A percentile compares a stretch with the other conserved stretches of the same genome.
phyloP scores from a whole-genome alignment of 2,329 filamentous ascomycete genomes.

The Rachicladosporium sp. region DNA sequence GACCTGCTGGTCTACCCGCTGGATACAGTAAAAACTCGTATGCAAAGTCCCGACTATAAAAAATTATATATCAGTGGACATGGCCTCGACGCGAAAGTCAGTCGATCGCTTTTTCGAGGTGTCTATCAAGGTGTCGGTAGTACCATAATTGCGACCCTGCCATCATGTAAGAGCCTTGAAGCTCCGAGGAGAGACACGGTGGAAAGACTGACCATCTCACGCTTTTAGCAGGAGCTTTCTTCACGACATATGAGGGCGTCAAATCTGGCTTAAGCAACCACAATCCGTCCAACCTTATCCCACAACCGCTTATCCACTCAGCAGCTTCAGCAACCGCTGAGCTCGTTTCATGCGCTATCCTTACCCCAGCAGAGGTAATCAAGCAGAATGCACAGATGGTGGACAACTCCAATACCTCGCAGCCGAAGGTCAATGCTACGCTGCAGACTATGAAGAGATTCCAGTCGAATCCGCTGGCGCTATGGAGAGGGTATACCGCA shows the following conservation, averaged over 20 bases:
- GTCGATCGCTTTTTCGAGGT: conserved; percentile 52
- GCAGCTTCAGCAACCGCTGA: conserved; percentile 65
- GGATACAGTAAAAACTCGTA: conserved; percentile 78
- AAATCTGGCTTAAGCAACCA: conserved; percentile 50
- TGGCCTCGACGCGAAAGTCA: conserved; percentile 41
- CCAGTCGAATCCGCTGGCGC: conserved; percentile 40
- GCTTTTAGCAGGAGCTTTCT: conserved; percentile 65
- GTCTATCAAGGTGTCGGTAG: conserved; percentile 81
- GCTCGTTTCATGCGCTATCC: conserved; percentile 70
- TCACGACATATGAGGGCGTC: conserved; percentile 73
- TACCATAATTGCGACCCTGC: conserved; percentile 74
- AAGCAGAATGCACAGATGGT: conserved; percentile 93
- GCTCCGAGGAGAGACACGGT: neutral
- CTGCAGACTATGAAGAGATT: conserved; percentile 46
- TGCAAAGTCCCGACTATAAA: conserved; percentile 66
- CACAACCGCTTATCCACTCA: conserved; percentile 59
- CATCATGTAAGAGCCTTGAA: conserved; percentile 50
- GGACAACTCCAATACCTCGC: conserved; percentile 24
- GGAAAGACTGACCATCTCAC: conserved; percentile 1
- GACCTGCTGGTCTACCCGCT: conserved; percentile 78
- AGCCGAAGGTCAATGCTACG: conserved; percentile 35
- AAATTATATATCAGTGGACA: conserved; percentile 45
- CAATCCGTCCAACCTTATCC: conserved; percentile 41
- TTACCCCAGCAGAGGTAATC: conserved; percentile 80
- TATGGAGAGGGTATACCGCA: conserved; percentile 64